Evolutionary conservation across 495 filamentous ascomycete species (phyloP), one percentile per base, ranked within the genome.

Genomic region (Talaromyces nanjingensis): DNA sequence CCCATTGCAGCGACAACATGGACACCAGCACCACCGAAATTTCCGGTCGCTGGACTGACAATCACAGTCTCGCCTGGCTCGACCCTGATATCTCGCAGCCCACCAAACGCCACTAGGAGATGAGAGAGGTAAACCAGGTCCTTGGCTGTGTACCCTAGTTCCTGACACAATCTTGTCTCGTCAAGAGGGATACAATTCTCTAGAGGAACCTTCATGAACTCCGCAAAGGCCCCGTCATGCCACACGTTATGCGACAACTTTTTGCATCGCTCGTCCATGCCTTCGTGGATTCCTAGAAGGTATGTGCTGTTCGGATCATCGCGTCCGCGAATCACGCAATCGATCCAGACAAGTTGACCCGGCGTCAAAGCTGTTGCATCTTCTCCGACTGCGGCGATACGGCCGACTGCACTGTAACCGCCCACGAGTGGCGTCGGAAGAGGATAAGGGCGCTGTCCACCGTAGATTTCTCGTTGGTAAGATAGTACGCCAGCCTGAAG

Each of bases 61-160:
- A 85, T 71, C 16, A 84, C 66, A 1, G 73, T 80, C 66, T 84
- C 78, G 1, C 82, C 80, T 0, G 79, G 65, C 65, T 76, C 69
- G 11, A 86, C 45, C 24, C 70, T 69, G 27, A 82, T 72, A 16
- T 74, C 73, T 6, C 72, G 31, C 12, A 61, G 42, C 8, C 59
- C 59, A 27, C 59, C 59, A 29, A 45, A 61, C 5, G 59, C n/a
- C 11, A 61, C 59, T 8, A 61, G 39, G 1, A 61, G 59, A n/a
- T 61, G 42, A 27, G 33, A 22, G 4, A 61, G 16, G 22, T 61
- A 61, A 8, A 47, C 33, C 59, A 61, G 16, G 20, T 61, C 59
- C 20, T 47, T 45, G 37, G 25, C 9, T 16, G 33, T 45, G 22
- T 61, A 61, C 1, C 34, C 59, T 5, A 61, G 42, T 3, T 49